Conservation (phyloP, 2,329 filamentous ascomycete genomes). For the Colletotrichum tropicicola region DNA sequence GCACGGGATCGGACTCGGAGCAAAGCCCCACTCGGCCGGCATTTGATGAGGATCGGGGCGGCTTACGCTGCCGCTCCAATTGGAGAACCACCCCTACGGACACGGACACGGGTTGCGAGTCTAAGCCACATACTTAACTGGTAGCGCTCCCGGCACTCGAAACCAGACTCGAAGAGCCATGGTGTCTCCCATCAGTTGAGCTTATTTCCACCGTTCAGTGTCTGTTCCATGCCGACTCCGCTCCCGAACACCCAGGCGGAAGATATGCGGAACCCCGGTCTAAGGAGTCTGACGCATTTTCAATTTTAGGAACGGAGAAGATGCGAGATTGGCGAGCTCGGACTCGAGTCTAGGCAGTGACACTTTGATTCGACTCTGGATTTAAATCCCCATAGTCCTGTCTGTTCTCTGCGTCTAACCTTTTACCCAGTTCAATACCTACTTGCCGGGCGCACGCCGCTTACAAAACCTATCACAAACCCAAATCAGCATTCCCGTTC, state of each 20-base stretch:
- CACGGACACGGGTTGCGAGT: slow-evolving; percentile 9
- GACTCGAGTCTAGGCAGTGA: too few species aligned
- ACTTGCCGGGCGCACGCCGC: too few species aligned
- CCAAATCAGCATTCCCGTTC: background rate
- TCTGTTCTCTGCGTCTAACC: too few species aligned
- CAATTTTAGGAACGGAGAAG: too few species aligned
- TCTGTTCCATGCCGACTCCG: too few species aligned
- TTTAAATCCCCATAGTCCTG: too few species aligned
- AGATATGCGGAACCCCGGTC: background rate
- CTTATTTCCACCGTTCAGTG: too few species aligned
- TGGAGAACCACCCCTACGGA: slow-evolving; percentile 11
- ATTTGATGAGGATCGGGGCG: background rate
- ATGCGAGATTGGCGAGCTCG: background rate
- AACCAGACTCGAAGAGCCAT: too few species aligned
- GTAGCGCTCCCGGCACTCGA: background rate
- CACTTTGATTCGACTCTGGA: too few species aligned
- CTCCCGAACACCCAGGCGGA: too few species aligned
- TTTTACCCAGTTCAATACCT: too few species aligned
- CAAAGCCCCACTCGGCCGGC: background rate
- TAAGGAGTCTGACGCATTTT: background rate
- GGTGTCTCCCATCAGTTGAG: too few species aligned
- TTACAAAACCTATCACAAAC: background rate
- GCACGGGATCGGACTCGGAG: background rate
- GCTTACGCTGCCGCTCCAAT: background rate
- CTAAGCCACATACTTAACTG: slow-evolving; percentile 1